Conservation (phyloP, 768 basidiomycete genomes). For the Porphyrellus cyaneotinctus region DNA sequence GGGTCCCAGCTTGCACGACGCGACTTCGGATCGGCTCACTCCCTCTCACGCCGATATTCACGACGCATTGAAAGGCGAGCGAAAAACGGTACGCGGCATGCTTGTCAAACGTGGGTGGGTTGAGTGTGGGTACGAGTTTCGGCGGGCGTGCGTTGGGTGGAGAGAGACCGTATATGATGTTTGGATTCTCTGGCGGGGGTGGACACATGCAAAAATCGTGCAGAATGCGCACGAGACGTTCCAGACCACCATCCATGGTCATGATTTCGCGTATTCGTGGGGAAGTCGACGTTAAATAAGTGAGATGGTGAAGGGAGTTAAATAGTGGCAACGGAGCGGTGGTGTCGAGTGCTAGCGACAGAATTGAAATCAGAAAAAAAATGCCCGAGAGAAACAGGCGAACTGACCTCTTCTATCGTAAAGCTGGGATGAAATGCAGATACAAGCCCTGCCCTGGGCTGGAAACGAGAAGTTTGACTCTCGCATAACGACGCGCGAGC, state of each 20-base stretch:
- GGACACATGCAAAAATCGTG: slow-evolving; percentile 84
- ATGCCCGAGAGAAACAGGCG: neutral
- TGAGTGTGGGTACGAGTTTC: slow-evolving; percentile 56
- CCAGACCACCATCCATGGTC: slow-evolving; percentile 96
- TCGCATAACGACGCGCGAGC: slow-evolving; percentile 56
- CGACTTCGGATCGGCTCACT: slow-evolving; percentile 85
- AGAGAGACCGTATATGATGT: slow-evolving; percentile 71
- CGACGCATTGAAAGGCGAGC: slow-evolving; percentile 93
- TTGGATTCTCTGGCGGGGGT: slow-evolving; percentile 75
- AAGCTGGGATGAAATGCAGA: slow-evolving; percentile 90
- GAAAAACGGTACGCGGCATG: slow-evolving; percentile 86
- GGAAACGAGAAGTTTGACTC: slow-evolving; percentile 96
- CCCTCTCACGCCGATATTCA: slow-evolving; percentile 96
- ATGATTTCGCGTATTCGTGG: slow-evolving; percentile 98
- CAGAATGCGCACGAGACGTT: slow-evolving; percentile 88
- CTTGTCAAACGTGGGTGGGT: slow-evolving; percentile 70
- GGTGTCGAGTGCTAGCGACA: slow-evolving; percentile 44
- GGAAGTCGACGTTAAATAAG: slow-evolving; percentile 94
- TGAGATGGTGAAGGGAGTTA: slow-evolving; percentile 94
- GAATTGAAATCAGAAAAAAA: slow-evolving; percentile 10
- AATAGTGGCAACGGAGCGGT: slow-evolving; percentile 65
- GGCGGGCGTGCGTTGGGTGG: slow-evolving; percentile 57
- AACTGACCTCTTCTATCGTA: slow-evolving; percentile 89
- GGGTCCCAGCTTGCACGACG: slow-evolving; percentile 90
- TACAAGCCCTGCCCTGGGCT: slow-evolving; percentile 89